phyloP scores from a whole-genome alignment of 2,329 filamentous ascomycete genomes.

The Fusarium papillatum region DNA sequence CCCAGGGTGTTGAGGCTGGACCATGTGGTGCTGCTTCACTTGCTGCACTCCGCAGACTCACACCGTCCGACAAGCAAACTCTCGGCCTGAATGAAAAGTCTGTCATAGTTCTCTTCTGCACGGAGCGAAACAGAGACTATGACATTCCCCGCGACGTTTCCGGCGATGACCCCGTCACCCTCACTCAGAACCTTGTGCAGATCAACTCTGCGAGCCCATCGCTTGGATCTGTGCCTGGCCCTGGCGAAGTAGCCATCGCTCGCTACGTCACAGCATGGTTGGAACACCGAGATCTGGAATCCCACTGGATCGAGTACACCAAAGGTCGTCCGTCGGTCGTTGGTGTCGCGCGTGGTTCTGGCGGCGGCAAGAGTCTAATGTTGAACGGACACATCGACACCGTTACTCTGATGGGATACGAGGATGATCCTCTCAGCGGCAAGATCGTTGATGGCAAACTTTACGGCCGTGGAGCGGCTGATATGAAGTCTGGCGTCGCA shows the following conservation, averaged over 20 bases:
- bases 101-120: conserved; percentile 75
- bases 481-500: conserved; percentile 67
- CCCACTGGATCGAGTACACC: conserved; percentile 61
- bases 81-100: conserved; percentile 60
- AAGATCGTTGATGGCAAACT: conserved; percentile 53
- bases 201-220: conserved; percentile 65
- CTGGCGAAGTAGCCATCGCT: conserved; percentile 61
- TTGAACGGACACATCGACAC: conserved; percentile 68
- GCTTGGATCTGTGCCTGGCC: conserved; percentile 55
- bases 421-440: conserved; percentile 59
- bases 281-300: conserved; percentile 63
- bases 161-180: conserved; percentile 53
- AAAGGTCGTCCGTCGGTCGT: conserved; percentile 64
- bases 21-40: conserved; percentile 73
- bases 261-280: conserved; percentile 64
- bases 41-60: conserved; percentile 68
- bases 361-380: conserved; percentile 63
- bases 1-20: conserved; percentile 62
- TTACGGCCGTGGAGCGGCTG: conserved; percentile 61
- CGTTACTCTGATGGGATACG: conserved; percentile 62
- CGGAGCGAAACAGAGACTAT: conserved; percentile 69
- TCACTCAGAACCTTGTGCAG: conserved; percentile 60
- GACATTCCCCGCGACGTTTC: conserved; percentile 55
- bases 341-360: conserved; percentile 60
- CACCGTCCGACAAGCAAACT: conserved; percentile 46